A percentile compares a stretch with the other conserved stretches of the same genome.
Conservation (phyloP, 495 filamentous ascomycete species). For the Usnea hakonensis region DNA sequence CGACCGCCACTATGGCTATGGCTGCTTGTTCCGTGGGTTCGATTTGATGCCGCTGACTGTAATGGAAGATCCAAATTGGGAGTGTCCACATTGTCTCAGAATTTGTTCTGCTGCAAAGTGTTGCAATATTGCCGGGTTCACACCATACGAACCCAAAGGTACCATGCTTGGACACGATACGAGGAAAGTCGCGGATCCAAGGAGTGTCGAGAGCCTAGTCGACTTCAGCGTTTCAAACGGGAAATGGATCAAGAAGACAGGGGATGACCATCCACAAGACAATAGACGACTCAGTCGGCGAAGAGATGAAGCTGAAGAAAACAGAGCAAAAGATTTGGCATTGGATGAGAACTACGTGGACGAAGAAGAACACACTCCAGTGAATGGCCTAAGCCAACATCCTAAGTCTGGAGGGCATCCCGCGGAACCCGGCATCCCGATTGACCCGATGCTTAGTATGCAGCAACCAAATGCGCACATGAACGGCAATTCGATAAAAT, state of each 20-base stretch:
- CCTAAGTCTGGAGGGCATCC: conserved; percentile 24
- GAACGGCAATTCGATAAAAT: not conserved
- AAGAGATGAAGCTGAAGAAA: conserved; percentile 43
- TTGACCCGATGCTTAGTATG: conserved; percentile 43
- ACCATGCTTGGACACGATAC: conserved; percentile 87
- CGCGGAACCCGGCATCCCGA: conserved; percentile 35
- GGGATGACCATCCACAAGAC: conserved; percentile 36
- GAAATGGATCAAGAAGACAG: conserved; percentile 59
- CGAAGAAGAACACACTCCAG: conserved; percentile 22
- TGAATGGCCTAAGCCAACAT: conserved; percentile 17
- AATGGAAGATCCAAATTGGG: conserved; percentile 73
- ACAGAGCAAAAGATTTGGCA: conserved; percentile 35
- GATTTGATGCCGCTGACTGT: conserved; percentile 72
- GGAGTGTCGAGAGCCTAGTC: conserved; percentile 79
- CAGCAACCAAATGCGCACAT: conserved; percentile 18
- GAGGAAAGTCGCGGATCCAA: conserved; percentile 73
- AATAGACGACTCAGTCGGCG: conserved; percentile 41
- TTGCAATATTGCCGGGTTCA: conserved; percentile 47
- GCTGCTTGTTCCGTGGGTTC: conserved; percentile 78
- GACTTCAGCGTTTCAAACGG: conserved; percentile 80
- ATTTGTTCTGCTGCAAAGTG: conserved; percentile 81
- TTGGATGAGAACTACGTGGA: conserved; percentile 36
- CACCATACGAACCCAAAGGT: conserved; percentile 72
- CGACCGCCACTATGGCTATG: conserved; percentile 72
- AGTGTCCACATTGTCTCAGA: conserved; percentile 75